A percentile compares a stretch with the other conserved stretches of the same genome.
Conservation (phyloP, 495 filamentous ascomycete genomes). For the Lepidopterella palustris region DNA sequence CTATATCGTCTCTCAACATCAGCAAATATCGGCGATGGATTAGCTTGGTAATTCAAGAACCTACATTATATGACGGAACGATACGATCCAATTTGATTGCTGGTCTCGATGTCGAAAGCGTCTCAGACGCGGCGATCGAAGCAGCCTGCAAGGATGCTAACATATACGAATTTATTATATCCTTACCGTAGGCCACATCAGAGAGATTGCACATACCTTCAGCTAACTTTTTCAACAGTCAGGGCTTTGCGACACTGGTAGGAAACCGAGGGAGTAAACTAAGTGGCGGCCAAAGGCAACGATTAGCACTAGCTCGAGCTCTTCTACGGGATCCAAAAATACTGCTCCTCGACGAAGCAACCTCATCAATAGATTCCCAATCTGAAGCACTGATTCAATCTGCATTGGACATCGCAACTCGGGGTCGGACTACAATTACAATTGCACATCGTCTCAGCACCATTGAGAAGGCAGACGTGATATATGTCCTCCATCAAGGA, state of each 20-base stretch:
- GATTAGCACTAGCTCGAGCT: slow-evolving; percentile 22
- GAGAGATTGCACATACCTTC: too few species aligned
- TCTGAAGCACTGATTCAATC: slow-evolving; percentile 66
- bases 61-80: slow-evolving; percentile 19
- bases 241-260: slow-evolving; percentile 35
- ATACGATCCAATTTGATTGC: slow-evolving; percentile 20
- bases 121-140: slow-evolving; percentile 17
- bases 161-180: slow-evolving; percentile 18
- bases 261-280: slow-evolving; percentile 13
- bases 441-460: slow-evolving; percentile 74
- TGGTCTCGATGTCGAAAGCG: slow-evolving; percentile 13
- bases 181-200: slow-evolving; percentile 7
- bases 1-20: not conserved
- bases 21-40: slow-evolving; percentile 33
- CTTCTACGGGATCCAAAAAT: slow-evolving; percentile 22
- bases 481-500: slow-evolving; percentile 68
- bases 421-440: slow-evolving; percentile 71
- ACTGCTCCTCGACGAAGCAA: slow-evolving; percentile 29
- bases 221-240: too few species aligned
- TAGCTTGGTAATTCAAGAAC: slow-evolving; percentile 23
- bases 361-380: slow-evolving; percentile 38
- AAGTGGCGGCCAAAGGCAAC: slow-evolving; percentile 23
- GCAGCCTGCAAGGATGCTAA: slow-evolving; percentile 26
- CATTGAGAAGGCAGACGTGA: slow-evolving; percentile 67
- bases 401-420: slow-evolving; percentile 60